Percentiles rank a stretch among this genome's conserved stretches.
These are phyloP conservation scores for Mortierella sp. DNA, from an alignment of 371 early-diverging fungal genomes.

Conservation along the genomic window DNA sequence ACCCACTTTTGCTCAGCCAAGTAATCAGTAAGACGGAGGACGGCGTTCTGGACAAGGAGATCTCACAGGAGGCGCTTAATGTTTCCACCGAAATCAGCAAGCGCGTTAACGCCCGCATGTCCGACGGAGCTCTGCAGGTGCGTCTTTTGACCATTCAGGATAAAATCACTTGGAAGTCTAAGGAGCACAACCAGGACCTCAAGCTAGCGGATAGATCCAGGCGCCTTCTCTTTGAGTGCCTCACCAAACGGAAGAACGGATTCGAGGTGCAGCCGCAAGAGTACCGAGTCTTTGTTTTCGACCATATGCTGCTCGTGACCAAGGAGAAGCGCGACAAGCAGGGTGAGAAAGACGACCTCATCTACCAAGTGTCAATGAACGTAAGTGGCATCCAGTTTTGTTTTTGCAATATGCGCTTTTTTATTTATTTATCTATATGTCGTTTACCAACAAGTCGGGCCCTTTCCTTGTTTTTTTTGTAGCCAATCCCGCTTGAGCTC, in stretches of 20 bases:
- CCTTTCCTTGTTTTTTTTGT: background rate
- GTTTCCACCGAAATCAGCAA: constrained; percentile 77
- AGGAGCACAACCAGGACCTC: constrained; percentile 72
- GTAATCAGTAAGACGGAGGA: constrained; percentile 88
- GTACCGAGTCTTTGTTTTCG: constrained; percentile 84
- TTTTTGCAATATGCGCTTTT: background rate
- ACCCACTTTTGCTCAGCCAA: constrained; percentile 86
- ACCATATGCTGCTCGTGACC: constrained; percentile 86
- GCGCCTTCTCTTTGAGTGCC: constrained; percentile 83
- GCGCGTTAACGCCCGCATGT: constrained; percentile 81
- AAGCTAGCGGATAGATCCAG: constrained; percentile 76
- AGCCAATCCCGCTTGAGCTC: constrained; percentile 85
- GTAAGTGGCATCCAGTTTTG: background rate
- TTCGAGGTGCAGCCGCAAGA: constrained; percentile 77
- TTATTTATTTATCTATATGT: background rate
- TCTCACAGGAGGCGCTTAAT: constrained; percentile 70
- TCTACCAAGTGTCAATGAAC: constrained; percentile 7
- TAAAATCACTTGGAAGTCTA: constrained; percentile 63
- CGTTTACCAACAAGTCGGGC: too few species aligned
- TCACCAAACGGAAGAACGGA: constrained; percentile 73
- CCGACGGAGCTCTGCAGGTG: constrained; percentile 82
- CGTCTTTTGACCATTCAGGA: constrained; percentile 70
- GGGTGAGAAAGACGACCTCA: constrained; percentile 61
- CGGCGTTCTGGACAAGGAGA: constrained; percentile 80
- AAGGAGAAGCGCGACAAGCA: constrained; percentile 67